Evolutionary conservation across 176 grass and related monocot genomes (phyloP).

Genomic region (Luzula sylvatica): DNA sequence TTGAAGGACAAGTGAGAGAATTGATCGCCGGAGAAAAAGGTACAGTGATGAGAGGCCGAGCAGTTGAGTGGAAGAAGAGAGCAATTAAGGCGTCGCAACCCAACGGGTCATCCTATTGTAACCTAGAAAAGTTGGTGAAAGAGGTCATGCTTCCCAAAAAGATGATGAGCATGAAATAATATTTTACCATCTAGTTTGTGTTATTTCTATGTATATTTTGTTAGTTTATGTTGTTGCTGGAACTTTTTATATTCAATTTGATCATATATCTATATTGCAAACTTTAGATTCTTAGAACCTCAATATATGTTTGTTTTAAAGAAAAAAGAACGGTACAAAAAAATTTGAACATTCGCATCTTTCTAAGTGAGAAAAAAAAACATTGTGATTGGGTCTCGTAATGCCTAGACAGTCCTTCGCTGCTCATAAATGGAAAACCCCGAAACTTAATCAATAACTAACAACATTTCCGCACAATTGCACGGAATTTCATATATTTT

Average conservation of each 20-base stretch:
- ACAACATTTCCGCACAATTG: too few relatives aligned
- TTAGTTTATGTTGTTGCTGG: not conserved
- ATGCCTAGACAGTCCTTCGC: too few relatives aligned
- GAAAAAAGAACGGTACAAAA: too few relatives aligned
- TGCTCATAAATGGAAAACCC: too few relatives aligned
- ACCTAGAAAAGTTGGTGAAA: constrained; percentile 8
- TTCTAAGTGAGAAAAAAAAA: too few relatives aligned
- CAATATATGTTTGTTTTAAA: too few relatives aligned
- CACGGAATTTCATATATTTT: too few relatives aligned
- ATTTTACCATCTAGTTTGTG: not conserved
- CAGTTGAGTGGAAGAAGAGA: constrained; percentile 32
- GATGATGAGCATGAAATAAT: not conserved
- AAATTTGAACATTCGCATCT: too few relatives aligned
- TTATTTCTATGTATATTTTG: not conserved
- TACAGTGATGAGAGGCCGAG: constrained; percentile 28
- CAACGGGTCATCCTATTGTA: constrained; percentile 20
- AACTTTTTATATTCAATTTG: not conserved
- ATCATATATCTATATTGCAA: too few relatives aligned
- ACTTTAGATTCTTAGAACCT: too few relatives aligned
- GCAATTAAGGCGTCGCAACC: constrained; percentile 16
- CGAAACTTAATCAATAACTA: too few relatives aligned
- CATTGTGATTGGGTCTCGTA: too few relatives aligned
- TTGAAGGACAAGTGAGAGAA: constrained; percentile 35
- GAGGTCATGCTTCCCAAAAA: constrained; percentile 10
- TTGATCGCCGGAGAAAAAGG: constrained; percentile 38